Evolutionary conservation across 257 asterid species (phyloP), one percentile per base, ranked within the genome.

Genomic region (Solanum sejunctum): DNA sequence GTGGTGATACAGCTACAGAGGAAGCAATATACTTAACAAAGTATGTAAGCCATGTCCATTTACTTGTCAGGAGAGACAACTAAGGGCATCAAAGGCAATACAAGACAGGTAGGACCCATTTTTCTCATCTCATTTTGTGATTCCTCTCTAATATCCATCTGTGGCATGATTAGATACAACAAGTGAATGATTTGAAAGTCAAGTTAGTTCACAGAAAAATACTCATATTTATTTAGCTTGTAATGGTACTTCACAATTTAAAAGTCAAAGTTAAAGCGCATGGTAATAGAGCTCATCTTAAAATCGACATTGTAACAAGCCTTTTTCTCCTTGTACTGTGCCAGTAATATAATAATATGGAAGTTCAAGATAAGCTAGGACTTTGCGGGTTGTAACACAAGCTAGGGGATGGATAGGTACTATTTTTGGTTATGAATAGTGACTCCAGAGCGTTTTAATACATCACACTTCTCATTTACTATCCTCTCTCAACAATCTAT

Each of bases 1-100:
- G 99, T 39, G 99, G 99, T 81, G 99, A 96, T 90, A 95, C 99
- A 18, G 99, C 99, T 81, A 93, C 99, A 47, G 99, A 95, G 92
- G 99, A 96, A 90, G 99, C 99, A 67, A 85, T 96, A 79, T 96
- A 95, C 89, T 91, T 96, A 89, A 96, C 99, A 57, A 96, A 96
- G 88, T 95, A 95, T 87, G 98, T 98, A 83, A 94, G 99, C 18
- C 99, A 93, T 89, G 98, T 96, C 73, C 99, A 96, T 90, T 90
- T 96, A 85, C 98, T 96, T 84, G 98, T 93, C 85, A 97, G 99
- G 21, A 89, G 86, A 84, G 97, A 92, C 97, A 96, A 64, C 87
- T 93, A 83, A 90, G 95, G 87, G 99, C 99, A 80, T 96, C 99
- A 69, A 96, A 93, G 91, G 98, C 99, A 61, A 96, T 96, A 98